Evolutionary conservation across 2,329 filamentous ascomycete species (phyloP), one percentile per base, ranked within the genome.

Genomic region (Coniochaeta sp.): DNA sequence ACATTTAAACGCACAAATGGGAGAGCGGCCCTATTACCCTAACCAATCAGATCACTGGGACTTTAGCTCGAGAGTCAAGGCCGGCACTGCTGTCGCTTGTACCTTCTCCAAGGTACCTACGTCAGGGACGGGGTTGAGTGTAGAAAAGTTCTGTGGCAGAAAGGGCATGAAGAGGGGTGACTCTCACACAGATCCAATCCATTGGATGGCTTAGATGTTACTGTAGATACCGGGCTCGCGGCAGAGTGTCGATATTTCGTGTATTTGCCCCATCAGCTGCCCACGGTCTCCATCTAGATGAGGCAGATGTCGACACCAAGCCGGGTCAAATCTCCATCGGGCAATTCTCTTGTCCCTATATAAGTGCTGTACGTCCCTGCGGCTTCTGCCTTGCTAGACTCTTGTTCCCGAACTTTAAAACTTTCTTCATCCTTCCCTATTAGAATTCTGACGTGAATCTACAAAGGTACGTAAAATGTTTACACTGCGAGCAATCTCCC

Each of bases 1-100:
- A 52, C 47, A 52, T 58, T 58, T 58, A 58, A 44, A 58, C 56
- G 56, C 56, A 58, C 56, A 44, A 58, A 58, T 58, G 56, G 56
- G 56, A 40, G 22, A 31, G 17, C 34, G 34, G 56, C 56, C 56
- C 56, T 58, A 58, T 58, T 58, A 58, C 17, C 56, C 56, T 22
- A 9, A 3, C 56, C 56, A 58, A 58, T 58, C 36, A 58, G 55
- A 58, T 7, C 26, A 31, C 6, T n/a, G 50, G 16, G 19, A 8
- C 6, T 12, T 11, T 55, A 14, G 16, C 12, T 11, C 12, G 26
- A 33, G 9, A 55, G 50, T n/a, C 24, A 31, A 28, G 50, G 31
- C 50, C 9, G 16, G 36, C 36, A 14, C 38, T 40, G 16, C 11
- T 38, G 11, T 40, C 38, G 38, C 11, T 19, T 40, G 16, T 40